phyloP scores from a whole-genome alignment of 306 rosid species.

The Phaseolus lunatus region DNA sequence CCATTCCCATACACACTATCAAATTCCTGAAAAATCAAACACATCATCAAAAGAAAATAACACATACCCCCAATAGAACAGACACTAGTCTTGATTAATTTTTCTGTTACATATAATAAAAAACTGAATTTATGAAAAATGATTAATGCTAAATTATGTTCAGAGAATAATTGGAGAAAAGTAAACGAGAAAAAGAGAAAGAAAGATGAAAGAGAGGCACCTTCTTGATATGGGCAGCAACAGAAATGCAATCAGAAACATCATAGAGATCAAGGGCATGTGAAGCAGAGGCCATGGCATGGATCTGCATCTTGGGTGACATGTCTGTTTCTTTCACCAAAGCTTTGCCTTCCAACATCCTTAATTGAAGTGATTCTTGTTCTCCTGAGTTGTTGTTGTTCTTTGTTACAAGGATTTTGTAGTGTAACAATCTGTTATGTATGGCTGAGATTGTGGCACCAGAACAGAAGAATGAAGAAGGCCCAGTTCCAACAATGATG shows the following conservation, averaged over 20 bases:
- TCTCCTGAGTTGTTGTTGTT: background rate
- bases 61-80: background rate
- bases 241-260: constrained; percentile 66
- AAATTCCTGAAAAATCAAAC: constrained; percentile 62
- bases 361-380: background rate
- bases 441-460: constrained; percentile 43
- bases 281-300: constrained; percentile 91
- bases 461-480: background rate
- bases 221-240: constrained; percentile 81
- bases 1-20: constrained; percentile 74
- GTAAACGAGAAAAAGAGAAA: background rate
- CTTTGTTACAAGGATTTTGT: background rate
- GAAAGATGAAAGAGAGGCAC: constrained; percentile 31
- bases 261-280: constrained; percentile 85
- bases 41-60: background rate
- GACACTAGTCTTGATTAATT: too few species aligned
- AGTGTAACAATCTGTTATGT: constrained; percentile 31
- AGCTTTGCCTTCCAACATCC: constrained; percentile 91
- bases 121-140: too few species aligned
- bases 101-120: too few species aligned
- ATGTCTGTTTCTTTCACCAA: constrained; percentile 74
- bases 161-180: too few species aligned
- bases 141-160: too few species aligned
- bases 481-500: background rate
- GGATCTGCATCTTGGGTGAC: constrained; percentile 75